Conservation (phyloP, 1,284 basidiomycete genomes). For the Fomes fomentarius region DNA sequence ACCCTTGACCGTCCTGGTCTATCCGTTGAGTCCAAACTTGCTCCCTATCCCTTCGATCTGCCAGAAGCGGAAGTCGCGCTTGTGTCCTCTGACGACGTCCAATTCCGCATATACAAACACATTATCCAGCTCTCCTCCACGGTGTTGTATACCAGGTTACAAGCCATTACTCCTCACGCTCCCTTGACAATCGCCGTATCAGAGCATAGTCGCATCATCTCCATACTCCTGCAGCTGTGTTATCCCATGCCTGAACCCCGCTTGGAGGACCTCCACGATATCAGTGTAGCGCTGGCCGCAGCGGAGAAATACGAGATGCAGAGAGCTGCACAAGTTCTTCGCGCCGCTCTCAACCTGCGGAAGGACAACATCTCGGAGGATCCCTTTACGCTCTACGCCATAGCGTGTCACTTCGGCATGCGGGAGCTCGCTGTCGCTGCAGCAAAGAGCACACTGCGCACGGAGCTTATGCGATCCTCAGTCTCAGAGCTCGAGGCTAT, state of each 20-base stretch:
- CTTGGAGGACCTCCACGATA: conserved; percentile 18
- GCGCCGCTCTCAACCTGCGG: neutral
- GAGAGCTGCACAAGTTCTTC: neutral
- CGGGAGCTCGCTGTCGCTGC: conserved; percentile 6
- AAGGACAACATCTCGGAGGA: neutral
- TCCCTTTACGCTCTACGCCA: conserved; percentile 8
- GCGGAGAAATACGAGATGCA: conserved; percentile 44
- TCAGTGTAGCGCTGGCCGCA: conserved; percentile 32
- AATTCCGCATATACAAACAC: conserved; percentile 20
- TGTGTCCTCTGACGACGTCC: conserved; percentile 27
- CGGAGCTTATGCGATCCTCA: neutral
- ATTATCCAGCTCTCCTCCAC: conserved; percentile 26
- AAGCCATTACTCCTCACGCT: neutral
- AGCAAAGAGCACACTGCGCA: conserved; percentile 6
- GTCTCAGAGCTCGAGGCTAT: conserved; percentile 5
- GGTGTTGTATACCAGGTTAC: conserved; percentile 1
- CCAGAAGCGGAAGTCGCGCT: conserved; percentile 32
- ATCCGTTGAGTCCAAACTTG: neutral
- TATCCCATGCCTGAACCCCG: conserved; percentile 23
- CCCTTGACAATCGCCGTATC: conserved; percentile 1
- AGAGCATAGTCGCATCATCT: conserved; percentile 22
- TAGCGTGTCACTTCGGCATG: conserved; percentile 11
- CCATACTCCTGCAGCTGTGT: conserved; percentile 26
- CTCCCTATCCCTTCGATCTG: neutral
- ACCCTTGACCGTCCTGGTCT: neutral